Evolutionary conservation across 495 filamentous ascomycete genomes (phyloP), one percentile per base, ranked within the genome.

Genomic region (Annulohypoxylon maeteangense): DNA sequence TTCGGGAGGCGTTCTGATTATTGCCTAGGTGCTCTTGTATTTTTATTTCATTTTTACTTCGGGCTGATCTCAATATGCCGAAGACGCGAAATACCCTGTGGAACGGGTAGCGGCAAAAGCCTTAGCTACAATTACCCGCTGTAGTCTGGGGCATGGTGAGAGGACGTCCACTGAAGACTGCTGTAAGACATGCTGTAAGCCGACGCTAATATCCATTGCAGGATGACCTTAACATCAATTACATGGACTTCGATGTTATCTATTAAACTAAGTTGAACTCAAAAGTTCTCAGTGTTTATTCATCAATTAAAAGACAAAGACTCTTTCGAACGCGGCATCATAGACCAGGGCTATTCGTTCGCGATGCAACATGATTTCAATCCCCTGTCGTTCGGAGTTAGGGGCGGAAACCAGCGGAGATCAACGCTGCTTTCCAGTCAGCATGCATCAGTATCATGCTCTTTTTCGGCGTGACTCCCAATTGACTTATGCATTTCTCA

Each of bases 381-480:
- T 34, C 40, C 29, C 10, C 4, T 62, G 44, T 29, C 16, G 25
- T 55, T 56, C 56, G 65, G 57, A 8, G 11, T 55, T 68, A 27
- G 38, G 38, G 22, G 18, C 44, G 65, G 38, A 27, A 55, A 45
- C 48, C 65, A 38, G 7, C 65, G 47, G 57, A 62, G 34, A 61
- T 20, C 47, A 55, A 56, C 65, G 57, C 51, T n/a, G 14, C 36
- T 58, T 32, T 23, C 56, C 34, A 62, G 31, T 22, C 20, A 29
- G 44, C 6, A 32, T 7, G 23, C 1, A 59, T n/a, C 22, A 22
- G 42, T 56, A 27, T 16, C 51, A 23, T 65, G 12, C n/a, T n/a
- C n/a, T 45, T 56, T 56, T 23, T 47, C 54, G 63, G 53, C 50
- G 32, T 67, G 63, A 59, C 44, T 67, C 36, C 25, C 7, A 20